Base-by-base conservation (phyloP, 169 alveolate genomes). In the Perkinsus olseni region DNA sequence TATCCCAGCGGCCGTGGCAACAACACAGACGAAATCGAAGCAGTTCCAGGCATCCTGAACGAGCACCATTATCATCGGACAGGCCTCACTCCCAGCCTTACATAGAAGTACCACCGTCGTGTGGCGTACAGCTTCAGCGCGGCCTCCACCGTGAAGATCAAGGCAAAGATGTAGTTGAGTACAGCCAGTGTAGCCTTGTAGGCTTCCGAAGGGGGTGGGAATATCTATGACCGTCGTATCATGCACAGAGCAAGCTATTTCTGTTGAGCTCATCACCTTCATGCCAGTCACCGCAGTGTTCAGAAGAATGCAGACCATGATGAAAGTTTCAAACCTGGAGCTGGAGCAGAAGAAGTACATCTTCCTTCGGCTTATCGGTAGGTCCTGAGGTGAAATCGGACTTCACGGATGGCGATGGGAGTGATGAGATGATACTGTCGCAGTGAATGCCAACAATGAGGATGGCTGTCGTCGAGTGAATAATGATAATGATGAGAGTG, bases 11-110 rank as follows among this genome's bases (percentile, higher is more conserved):
- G 92, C 74, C 36, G 45, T 38, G 0, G 93, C 90, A 0, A 94
- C 93, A 38, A 91, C 82, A 45, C 93, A 90, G 37, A 74, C 20
- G 91, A 94, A 94, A 37, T 94, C 95, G 90, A 94, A 94, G 50
- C 92, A 48, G 82, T 94, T 92, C 94, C 95, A 94, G 38, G 82
- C 1, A 28, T 62, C 82, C 82, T 62, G 31, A 62, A 62, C n/a
- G 31, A 8, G 28, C 82, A 62, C 82, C 28, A 24, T 13, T 21
- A 8, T 4, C 82, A 62, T 40, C n/a, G 45, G 40, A 93, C 28
- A n/a, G 39, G 17, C 34, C 37, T 28, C 28, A 13, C 17, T 13
- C 28, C 91, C 40, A 93, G 17, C 24, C 28, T 51, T 36, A 45
- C 74, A 8, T 93, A 92, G 93, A 91, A 94, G 92, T 94, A 94